Percentiles rank a stretch among this genome's conserved stretches.
phyloP scores from a whole-genome alignment of 23 red algal species.

The Gracilaria caudata region DNA sequence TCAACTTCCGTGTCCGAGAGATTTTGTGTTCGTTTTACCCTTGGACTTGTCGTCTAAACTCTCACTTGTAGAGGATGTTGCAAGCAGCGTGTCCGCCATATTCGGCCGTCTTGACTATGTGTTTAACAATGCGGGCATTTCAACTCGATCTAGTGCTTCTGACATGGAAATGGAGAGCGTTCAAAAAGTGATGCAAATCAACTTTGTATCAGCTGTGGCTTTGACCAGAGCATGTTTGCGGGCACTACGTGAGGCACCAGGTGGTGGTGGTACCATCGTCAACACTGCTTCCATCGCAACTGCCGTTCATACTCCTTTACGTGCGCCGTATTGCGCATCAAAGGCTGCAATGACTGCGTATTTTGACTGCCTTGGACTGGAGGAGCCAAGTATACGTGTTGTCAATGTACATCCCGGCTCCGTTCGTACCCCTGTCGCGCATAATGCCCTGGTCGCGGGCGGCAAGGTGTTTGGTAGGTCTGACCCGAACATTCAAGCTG shows the following conservation, averaged over 20 bases:
- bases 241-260: slow-evolving; percentile 29
- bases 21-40: slow-evolving; percentile 34
- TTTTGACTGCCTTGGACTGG: slow-evolving; percentile 31
- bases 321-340: slow-evolving; percentile 57
- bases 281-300: slow-evolving; percentile 67
- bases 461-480: slow-evolving; percentile 55
- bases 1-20: slow-evolving; percentile 31
- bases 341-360: slow-evolving; percentile 62
- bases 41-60: slow-evolving; percentile 38
- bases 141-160: slow-evolving; percentile 19
- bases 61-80: slow-evolving; percentile 26
- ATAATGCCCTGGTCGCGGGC: slow-evolving; percentile 39
- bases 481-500: slow-evolving; percentile 50
- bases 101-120: slow-evolving; percentile 62
- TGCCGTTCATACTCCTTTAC: slow-evolving; percentile 37
- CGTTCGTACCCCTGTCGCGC: slow-evolving; percentile 41
- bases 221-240: slow-evolving; percentile 59
- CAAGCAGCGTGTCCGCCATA: slow-evolving; percentile 15
- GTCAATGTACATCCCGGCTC: slow-evolving; percentile 68
- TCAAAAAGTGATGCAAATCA: slow-evolving; percentile 30
- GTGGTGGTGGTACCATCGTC: slow-evolving; percentile 42
- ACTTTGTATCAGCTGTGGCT: slow-evolving; percentile 55
- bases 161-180: slow-evolving; percentile 39
- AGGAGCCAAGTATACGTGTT: slow-evolving; percentile 51
- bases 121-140: slow-evolving; percentile 76